Percentiles rank a stretch among this genome's conserved stretches.
phyloP scores from a whole-genome alignment of 768 basidiomycete genomes.

The Gymnopilus junonius region DNA sequence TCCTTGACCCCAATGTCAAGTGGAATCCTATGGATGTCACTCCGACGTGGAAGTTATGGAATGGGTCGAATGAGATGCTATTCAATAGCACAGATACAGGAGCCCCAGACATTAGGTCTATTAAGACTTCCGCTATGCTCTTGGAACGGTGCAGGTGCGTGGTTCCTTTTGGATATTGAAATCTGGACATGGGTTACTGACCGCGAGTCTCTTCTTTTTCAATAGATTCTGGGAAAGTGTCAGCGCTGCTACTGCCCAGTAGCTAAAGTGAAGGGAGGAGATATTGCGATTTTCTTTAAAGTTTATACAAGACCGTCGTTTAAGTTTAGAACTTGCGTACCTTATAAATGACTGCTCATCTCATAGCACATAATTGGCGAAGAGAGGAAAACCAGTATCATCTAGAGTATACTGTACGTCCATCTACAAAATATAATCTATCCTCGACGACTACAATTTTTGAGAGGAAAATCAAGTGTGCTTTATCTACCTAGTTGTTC shows the following conservation, averaged over 20 bases:
- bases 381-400: no score
- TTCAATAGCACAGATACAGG: constrained; percentile 44
- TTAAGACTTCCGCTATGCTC: constrained; percentile 34
- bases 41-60: constrained; percentile 39
- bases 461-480: neutral
- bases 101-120: constrained; percentile 33
- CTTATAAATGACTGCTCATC: neutral
- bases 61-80: constrained; percentile 42
- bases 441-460: neutral
- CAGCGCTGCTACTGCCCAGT: neutral
- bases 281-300: no score
- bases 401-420: neutral
- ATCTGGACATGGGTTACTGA: neutral
- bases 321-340: neutral
- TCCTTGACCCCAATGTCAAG: constrained; percentile 36
- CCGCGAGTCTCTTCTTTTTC: neutral
- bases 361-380: neutral
- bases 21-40: constrained; percentile 36
- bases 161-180: neutral
- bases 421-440: neutral
- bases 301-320: no score
- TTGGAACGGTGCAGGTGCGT: constrained; percentile 41
- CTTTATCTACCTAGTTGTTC: no score
- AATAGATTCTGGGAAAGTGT: neutral
- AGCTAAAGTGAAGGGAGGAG: neutral